Evolutionary conservation across 495 filamentous ascomycete species (phyloP), one percentile per base, ranked within the genome.

Genomic region (Penicillium lividum): DNA sequence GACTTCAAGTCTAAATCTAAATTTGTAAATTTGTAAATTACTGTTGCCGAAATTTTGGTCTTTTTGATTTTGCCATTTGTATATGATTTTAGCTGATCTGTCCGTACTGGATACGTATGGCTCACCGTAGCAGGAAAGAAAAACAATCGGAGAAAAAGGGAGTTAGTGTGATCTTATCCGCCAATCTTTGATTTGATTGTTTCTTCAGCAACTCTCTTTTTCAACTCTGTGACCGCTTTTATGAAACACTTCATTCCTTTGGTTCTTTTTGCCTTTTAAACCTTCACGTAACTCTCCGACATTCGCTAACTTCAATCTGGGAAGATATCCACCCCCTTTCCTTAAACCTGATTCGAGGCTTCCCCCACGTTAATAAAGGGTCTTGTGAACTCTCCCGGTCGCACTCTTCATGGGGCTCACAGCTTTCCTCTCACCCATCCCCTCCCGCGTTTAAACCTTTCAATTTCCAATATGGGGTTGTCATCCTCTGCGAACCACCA

Each of bases 401-500:
- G 56, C 59, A 63, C 52, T 38, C 51, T 22, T 59, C 58, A 70
- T 66, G 65, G 62, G 66, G 62, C 40, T 50, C 31, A 43, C 60
- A 60, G 18, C n/a, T 54, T 48, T 57, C 31, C 25, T 42, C 18
- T 57, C 31, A 16, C 33, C 47, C 53, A 30, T 48, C 59, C 53
- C 53, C 51, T 62, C 44, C 28, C 56, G 44, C 51, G 13, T 59
- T 48, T 60, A 56, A 54, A 27, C 43, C 46, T 22, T 22, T 2
- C 28, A 31, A 47, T 34, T 48, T 33, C 44, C 54, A 75, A 16
- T 38, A 75, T 75, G 72, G 70, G 69, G 58, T 56, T 70, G 43
- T 63, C 71, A 25, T 60, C 69, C 48, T 66, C 22, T 22, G 22
- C 65, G 25, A 71, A 77, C 52, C 83, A 85, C 65, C 83, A 84